These are phyloP conservation scores for Ilyonectria destructans DNA, from an alignment of 2,329 filamentous ascomycete species.

Conservation along the genomic window DNA sequence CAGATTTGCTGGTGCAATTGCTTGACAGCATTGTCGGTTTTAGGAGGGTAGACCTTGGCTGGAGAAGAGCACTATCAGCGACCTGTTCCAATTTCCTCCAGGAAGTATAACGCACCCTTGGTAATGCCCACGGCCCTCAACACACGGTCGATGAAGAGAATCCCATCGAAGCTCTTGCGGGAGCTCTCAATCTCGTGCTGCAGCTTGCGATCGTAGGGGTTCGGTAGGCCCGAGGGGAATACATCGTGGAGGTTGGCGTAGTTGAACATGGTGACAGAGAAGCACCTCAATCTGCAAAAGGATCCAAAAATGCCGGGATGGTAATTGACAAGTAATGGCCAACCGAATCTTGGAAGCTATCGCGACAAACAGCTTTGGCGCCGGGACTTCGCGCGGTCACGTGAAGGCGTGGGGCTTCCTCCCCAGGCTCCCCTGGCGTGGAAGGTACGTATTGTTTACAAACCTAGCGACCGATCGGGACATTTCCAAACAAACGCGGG, in stretches of 20 bases:
- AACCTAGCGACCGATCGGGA: conserved; percentile 56
- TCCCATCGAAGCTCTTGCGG: conserved; percentile 78
- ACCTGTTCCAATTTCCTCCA: accelerated
- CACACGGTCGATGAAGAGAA: conserved; percentile 86
- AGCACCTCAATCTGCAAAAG: neutral
- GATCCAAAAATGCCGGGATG: neutral
- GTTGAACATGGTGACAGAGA: conserved; percentile 67
- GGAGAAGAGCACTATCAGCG: conserved; percentile 43
- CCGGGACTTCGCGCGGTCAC: conserved; percentile 43
- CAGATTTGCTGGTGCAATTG: conserved; percentile 81
- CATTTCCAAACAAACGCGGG: conserved; percentile 59
- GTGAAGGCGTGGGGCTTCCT: conserved; percentile 34
- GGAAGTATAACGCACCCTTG: conserved; percentile 67
- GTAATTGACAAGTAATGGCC: conserved; percentile 2
- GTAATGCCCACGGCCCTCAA: conserved; percentile 79
- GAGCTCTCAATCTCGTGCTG: conserved; percentile 76
- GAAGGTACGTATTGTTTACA: conserved; percentile 59
- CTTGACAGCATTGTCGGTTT: conserved; percentile 77
- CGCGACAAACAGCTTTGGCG: conserved; percentile 38
- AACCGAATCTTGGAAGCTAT: conserved; percentile 40
- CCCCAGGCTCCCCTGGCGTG: neutral
- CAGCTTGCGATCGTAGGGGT: conserved; percentile 74
- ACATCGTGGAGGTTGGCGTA: conserved; percentile 79
- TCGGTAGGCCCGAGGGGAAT: conserved; percentile 74
- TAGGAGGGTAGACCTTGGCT: conserved; percentile 82